phyloP scores from a whole-genome alignment of 1,139 yeast genomes.

The Blastobotrys illinoisensis region DNA sequence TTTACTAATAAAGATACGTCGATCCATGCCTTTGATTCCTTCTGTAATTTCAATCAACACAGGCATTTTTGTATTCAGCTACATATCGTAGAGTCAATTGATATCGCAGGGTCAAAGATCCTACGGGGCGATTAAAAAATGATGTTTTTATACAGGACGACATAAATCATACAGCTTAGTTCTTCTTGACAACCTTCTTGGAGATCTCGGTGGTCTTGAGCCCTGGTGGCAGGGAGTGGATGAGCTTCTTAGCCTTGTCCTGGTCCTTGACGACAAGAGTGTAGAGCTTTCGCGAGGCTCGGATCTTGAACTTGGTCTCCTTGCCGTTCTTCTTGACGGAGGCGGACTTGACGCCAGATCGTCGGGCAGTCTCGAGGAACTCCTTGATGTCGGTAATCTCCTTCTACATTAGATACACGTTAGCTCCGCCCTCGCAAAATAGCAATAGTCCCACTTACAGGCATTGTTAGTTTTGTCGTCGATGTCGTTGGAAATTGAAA shows the following conservation, averaged over 20 bases:
- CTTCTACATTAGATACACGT: neutral
- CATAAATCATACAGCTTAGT: constrained; percentile 3
- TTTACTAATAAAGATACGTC: too few relatives aligned
- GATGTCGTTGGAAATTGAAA: constrained; percentile 1
- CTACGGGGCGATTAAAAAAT: neutral
- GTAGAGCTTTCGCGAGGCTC: constrained; percentile 93
- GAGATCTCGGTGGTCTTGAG: constrained; percentile 56
- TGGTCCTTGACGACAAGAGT: constrained; percentile 95
- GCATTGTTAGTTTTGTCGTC: constrained; percentile 4
- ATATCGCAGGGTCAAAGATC: too few relatives aligned
- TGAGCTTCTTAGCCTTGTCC: constrained; percentile 96
- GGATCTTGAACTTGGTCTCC: constrained; percentile 98
- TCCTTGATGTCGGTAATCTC: constrained; percentile 96
- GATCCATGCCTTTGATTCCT: too few relatives aligned
- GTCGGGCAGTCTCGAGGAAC: constrained; percentile 94
- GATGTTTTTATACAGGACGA: neutral
- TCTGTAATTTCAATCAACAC: too few relatives aligned
- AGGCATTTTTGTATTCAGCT: too few relatives aligned
- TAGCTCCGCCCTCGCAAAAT: neutral
- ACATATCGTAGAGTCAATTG: neutral
- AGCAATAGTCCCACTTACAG: constrained; percentile 4
- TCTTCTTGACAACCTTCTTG: constrained; percentile 30
- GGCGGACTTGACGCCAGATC: constrained; percentile 92
- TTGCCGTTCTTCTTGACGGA: constrained; percentile 90
- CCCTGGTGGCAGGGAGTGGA: constrained; percentile 97